Evolutionary conservation across 208 protist species (phyloP), one percentile per base, ranked within the genome.

Genomic region (Trypanosoma platydactyli): DNA sequence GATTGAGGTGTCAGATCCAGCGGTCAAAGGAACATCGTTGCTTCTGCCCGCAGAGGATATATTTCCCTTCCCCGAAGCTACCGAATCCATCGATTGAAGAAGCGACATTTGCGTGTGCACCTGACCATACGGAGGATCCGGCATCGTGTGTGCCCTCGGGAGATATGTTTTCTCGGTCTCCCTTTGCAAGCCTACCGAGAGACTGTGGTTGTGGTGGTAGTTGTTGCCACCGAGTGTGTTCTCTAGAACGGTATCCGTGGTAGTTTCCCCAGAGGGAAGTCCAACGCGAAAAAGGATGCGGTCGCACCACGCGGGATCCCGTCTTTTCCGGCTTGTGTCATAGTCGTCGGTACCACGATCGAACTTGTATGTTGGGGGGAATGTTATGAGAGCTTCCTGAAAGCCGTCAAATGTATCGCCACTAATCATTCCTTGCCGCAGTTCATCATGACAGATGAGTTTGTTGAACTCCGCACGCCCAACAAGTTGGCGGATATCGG

Each of bases 311-410:
- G 90, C 84, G 0, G 92, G 92, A 64, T 94, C 89, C 27, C 92
- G 76, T 54, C 73, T 68, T 66, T 94, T 94, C 11, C 76, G 62
- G 50, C 81, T 90, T 0, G 85, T 90, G 76, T 96, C 92, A 58
- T 94, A 96, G n/a, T 59, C 16, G 62, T 88, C 83, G 7, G 71
- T 91, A 25, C 78, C 79, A 4, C 64, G 65, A 56, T 94, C 77
- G 52, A 89, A 95, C 76, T 97, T 98, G 79, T 97, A 98, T 20
- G 95, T 98, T 3, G 94, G 95, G 0, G 82, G 70, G 65, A 98
- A 98, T 6, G 54, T 65, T 53, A 97, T 96, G 62, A 77, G 68
- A n/a, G 74, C 76, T 75, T 98, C 92, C 57, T 89, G 67, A 73
- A 98, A 98, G 40, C 86, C 86, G 50, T 86, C 81, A 59, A 97